These are phyloP conservation scores for Typha latifolia DNA, from an alignment of 176 grass and related monocot genomes.

Conservation along the genomic window DNA sequence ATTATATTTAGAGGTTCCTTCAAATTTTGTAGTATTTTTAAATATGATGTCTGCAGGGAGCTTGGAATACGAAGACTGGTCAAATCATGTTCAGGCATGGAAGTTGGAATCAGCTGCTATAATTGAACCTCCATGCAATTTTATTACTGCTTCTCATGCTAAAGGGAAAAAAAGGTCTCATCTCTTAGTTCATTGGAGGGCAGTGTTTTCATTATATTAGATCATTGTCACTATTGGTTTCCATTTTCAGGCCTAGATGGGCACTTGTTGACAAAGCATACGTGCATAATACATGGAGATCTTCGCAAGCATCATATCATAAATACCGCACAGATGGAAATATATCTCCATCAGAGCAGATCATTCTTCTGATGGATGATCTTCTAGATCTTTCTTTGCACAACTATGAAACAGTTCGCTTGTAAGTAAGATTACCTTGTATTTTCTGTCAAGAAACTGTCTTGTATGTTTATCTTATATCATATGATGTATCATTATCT, in stretches of 20 bases:
- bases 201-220: conserved; percentile 14
- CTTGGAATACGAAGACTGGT: conserved; percentile 95
- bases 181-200: conserved; percentile 7
- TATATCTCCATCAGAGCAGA: conserved; percentile 58
- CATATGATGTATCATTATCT: no score
- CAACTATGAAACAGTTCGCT: conserved; percentile 93
- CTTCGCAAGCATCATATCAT: conserved; percentile 82
- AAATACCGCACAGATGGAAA: conserved; percentile 63
- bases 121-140: conserved; percentile 88
- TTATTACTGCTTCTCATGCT: conserved; percentile 69
- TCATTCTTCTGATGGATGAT: conserved; percentile 70
- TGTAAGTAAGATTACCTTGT: conserved; percentile 29
- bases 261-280: conserved; percentile 82
- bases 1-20: conserved; percentile 3
- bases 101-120: conserved; percentile 85
- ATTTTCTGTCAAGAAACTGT: no score
- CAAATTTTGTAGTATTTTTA: conserved; percentile 22
- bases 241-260: conserved; percentile 66
- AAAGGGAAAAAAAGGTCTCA: conserved; percentile 81
- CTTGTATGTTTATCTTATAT: no score
- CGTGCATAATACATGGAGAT: conserved; percentile 87
- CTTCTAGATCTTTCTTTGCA: conserved; percentile 90
- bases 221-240: neutral
- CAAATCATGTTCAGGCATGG: conserved; percentile 75
- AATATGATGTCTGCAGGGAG: conserved; percentile 48